Evolutionary conservation across 441 rosid genomes (phyloP), one percentile per base, ranked within the genome.

Genomic region (Adansonia madagascariensis): DNA sequence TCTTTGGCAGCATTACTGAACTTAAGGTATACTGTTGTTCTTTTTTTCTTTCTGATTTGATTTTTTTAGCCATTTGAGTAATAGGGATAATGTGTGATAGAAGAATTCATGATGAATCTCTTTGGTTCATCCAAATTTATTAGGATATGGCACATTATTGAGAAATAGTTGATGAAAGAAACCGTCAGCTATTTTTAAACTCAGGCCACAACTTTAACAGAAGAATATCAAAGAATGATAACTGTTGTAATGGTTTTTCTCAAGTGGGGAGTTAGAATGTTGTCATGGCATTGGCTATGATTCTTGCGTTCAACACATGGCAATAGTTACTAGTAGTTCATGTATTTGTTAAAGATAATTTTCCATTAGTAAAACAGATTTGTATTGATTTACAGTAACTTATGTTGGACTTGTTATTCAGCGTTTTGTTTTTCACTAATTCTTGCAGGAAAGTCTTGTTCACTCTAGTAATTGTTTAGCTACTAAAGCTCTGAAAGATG

Each of bases 381-480:
- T 62, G 69, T 56, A 44, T 24, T 31, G 56, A 8, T 52, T 31
- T 69, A 14, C 24, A 8, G 11, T 10, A 53, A 46, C 50, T 76
- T 63, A 17, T 75, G 57, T 61, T 75, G 72, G 50, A 56, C n/a
- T 70, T 18, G 60, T 59, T 71, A 78, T 62, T 77, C 46, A 50
- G 46, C 60, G 46, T 49, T 50, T 79, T 22, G 39, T 65, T 79
- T 70, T 75, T 24, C 44, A 27, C 20, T 50, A 14, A 70, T 70
- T 50, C 75, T 79, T 89, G 86, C 91, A 93, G 99, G 98, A 88
- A 76, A 80, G 88, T 80, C 92, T 95, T 59, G 88, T 95, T 82
- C 98, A 89, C 77, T 88, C 92, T 49, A 91, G 97, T 85, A 93
- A 95, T 78, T 78, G 78, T 75, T 84, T 95, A 84, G 98, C 92